Conservation (phyloP, 768 basidiomycete genomes). For the Lactifluus rugatus region DNA sequence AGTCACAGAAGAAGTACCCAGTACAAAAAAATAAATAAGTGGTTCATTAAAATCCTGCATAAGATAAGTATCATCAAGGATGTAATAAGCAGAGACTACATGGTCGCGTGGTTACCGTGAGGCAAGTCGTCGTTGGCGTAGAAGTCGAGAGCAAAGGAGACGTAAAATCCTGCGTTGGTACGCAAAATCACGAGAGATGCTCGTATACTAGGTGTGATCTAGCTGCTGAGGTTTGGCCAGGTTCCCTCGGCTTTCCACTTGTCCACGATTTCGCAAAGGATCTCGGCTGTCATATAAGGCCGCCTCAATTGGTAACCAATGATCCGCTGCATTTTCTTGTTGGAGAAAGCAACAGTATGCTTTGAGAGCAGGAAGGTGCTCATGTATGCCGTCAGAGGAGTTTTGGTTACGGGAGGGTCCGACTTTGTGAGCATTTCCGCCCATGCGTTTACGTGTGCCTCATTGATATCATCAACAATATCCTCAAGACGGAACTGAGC, state of each 20-base stretch:
- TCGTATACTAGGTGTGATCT: conserved; percentile 5
- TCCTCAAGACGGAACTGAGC: conserved; percentile 56
- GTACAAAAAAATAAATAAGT: conserved; percentile 9
- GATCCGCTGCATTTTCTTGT: conserved; percentile 64
- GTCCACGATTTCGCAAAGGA: conserved; percentile 60
- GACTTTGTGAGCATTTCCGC: conserved; percentile 68
- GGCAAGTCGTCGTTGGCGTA: neutral
- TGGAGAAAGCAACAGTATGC: conserved; percentile 57
- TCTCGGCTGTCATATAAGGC: conserved; percentile 53
- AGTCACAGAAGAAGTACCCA: neutral
- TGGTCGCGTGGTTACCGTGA: neutral
- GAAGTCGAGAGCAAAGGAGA: conserved; percentile 2
- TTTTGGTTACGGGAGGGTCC: conserved; percentile 59
- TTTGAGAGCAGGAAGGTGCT: conserved; percentile 63
- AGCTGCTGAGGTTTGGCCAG: conserved; percentile 29
- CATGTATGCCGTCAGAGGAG: conserved; percentile 72
- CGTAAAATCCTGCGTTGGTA: conserved; percentile 5
- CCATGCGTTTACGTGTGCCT: conserved; percentile 75
- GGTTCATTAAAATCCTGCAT: conserved; percentile 13
- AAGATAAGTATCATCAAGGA: conserved; percentile 12
- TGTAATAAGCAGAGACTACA: conserved; percentile 1
- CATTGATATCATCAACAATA: conserved; percentile 73
- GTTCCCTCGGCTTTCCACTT: conserved; percentile 70
- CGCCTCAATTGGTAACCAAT: conserved; percentile 56
- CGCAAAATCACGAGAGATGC: conserved; percentile 13